A percentile compares a stretch with the other conserved stretches of the same genome.
Evolutionary conservation across 352 stramenopile species (phyloP).

Genomic region (Phytopythium ostracodes): DNA sequence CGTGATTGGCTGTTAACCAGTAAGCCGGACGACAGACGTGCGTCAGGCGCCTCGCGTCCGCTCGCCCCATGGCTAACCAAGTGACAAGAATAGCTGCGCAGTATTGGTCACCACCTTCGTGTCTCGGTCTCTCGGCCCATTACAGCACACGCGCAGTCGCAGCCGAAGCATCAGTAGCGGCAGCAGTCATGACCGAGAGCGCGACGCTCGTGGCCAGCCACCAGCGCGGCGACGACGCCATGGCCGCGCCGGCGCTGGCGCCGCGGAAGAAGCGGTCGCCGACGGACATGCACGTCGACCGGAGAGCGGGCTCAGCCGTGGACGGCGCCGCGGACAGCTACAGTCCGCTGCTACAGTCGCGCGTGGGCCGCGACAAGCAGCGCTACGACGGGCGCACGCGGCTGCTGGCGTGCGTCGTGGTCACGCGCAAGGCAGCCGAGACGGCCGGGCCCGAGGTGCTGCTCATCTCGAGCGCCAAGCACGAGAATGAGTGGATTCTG

Average conservation of each 20-base stretch:
- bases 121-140: too few species aligned
- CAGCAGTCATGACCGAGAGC: not conserved
- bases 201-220: not conserved
- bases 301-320: not conserved
- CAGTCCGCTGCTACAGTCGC: slow-evolving; percentile 39
- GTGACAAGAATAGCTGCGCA: not conserved
- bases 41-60: not conserved
- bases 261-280: not conserved
- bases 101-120: too few species aligned
- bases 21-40: not conserved
- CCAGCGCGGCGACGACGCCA: not conserved
- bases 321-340: not conserved
- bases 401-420: slow-evolving; percentile 56
- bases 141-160: not conserved
- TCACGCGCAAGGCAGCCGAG: not conserved
- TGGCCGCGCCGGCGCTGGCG: not conserved
- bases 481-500: slow-evolving; percentile 89
- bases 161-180: not conserved
- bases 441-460: slow-evolving; percentile 33
- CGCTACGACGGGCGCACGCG: slow-evolving; percentile 57
- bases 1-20: not conserved
- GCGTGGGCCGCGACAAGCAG: slow-evolving; percentile 58
- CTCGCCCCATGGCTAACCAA: not conserved
- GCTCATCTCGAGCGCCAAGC: slow-evolving; percentile 90
- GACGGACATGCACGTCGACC: not conserved